Base-by-base conservation (phyloP, 75 land plant genomes). In the Azolla pinnata region DNA sequence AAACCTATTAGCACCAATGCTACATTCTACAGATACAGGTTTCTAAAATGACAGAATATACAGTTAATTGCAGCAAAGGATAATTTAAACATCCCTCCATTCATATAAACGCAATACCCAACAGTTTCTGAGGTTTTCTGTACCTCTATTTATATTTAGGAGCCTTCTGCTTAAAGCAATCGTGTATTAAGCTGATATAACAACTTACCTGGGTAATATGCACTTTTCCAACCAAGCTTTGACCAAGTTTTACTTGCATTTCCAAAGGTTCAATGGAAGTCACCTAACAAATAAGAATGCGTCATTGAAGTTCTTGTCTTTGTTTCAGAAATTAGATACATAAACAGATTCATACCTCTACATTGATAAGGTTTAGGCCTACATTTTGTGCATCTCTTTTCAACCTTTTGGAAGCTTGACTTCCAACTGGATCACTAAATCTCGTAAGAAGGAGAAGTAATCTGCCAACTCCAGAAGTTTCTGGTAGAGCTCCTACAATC, bases 201-300 rank as follows among this genome's bases (percentile, higher is more conserved):
- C 50, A 21, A 51, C 26, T 33, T 59, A 82, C 97, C 85, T 91
- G 84, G 54, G 91, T 84, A 47, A 91, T 66, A 65, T 91, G 88
- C 48, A 91, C 62, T 51, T 80, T 68, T 10, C 97, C 91, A 68
- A 33, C 62, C 29, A 73, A 64, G 19, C 73, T 72, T 59, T 48
- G 54, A 32, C 83, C 81, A 62, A 86, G 69, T 64, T 73, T 75
- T 58, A 83, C 32, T 44, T 68, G 64, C 52, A 90, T 29, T 57
- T 83, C 84, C 38, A 83, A 77, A 21, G 75, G 77, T 57, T 74
- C 75, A 47, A 86, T 53, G n/a, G 66, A 40, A 8, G 46, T 24
- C 44, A 70, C 66, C 73, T 70, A 59, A 34, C 16, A 9, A 29
- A 23, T 23, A 29, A 29, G 57, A 33, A 59, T 14, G n/a, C n/a